Percentiles rank a stretch among this genome's conserved stretches.
phyloP scores from a whole-genome alignment of 345 rosid genomes.

The Lumnitzera racemosa region DNA sequence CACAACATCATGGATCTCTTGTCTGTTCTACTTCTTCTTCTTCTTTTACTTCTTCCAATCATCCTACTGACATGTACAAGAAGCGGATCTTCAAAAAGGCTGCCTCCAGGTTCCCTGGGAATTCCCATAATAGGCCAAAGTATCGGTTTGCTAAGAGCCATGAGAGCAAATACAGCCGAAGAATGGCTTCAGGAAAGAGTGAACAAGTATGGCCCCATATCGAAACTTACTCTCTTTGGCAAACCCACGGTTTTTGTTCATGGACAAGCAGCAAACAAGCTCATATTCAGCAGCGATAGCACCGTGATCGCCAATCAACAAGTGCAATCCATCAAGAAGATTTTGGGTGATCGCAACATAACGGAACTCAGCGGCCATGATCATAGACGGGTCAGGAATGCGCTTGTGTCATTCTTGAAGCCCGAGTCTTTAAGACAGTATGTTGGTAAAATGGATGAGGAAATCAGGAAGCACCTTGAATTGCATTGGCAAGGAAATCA shows the following conservation, averaged over 20 bases:
- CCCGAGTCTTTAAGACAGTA: constrained; percentile 23
- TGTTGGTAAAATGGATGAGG: constrained; percentile 27
- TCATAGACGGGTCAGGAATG: constrained; percentile 28
- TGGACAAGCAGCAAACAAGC: constrained; percentile 32
- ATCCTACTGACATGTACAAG: constrained; percentile 8
- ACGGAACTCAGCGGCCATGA: constrained; percentile 21
- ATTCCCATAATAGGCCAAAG: constrained; percentile 33
- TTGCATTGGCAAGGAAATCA: constrained; percentile 30
- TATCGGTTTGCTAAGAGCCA: constrained; percentile 18
- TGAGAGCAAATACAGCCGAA: constrained; percentile 16
- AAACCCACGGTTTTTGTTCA: constrained; percentile 18
- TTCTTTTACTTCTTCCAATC: constrained; percentile 17
- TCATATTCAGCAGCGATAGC: constrained; percentile 14
- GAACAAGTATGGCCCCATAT: constrained; percentile 28
- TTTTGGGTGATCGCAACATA: constrained; percentile 19
- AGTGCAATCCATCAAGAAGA: constrained; percentile 6
- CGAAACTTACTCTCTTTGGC: constrained; percentile 24
- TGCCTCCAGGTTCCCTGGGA: constrained; percentile 38
- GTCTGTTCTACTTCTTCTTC: neutral
- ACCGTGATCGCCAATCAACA: constrained; percentile 9
- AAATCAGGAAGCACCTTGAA: constrained; percentile 17
- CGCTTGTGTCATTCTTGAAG: constrained; percentile 21
- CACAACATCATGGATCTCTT: neutral
- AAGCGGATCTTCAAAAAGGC: constrained; percentile 7
- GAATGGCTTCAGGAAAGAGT: constrained; percentile 25